Evolutionary conservation across 2,329 filamentous ascomycete species (phyloP), one percentile per base, ranked within the genome.

Genomic region (Colletotrichum chlorophyti): DNA sequence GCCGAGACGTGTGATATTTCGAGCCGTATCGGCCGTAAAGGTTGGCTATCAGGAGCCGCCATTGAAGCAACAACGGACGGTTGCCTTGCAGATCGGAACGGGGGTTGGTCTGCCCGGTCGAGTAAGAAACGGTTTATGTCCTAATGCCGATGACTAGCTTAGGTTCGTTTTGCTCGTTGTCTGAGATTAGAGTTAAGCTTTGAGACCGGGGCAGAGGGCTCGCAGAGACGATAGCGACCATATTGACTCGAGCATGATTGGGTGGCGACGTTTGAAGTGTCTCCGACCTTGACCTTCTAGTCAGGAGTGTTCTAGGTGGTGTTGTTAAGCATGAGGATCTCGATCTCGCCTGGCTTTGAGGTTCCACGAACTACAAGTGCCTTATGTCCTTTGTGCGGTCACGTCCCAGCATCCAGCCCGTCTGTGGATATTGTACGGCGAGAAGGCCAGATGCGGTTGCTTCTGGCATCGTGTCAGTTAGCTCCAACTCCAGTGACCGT

Each of bases 141-240:
- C 51, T 45, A 49, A 45, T 31, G 34, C 43, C 51, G 51, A 58
- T 34, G 26, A 35, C 35, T 24, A 41, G n/a, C n/a, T 26, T 17
- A 27, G 32, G 40, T 29, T 9, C n/a, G n/a, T n/a, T n/a, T 37
- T 37, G 50, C 27, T 11, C 29, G n/a, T n/a, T 53, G 42, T 47
- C 23, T 45, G 43, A 29, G 8, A 45, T 50, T 55, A 55, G 31
- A 55, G 51, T 55, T 59, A 53, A 46, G 40, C 48, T 53, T 34
- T 29, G 41, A 46, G 40, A 58, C 48, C 38, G 40, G 49, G 40
- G n/a, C 4, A 27, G 41, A 17, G 29, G 45, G 31, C 12, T 17
- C 38, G 31, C n/a, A n/a, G 32, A 24, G 40, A n/a, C 12, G 32
- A 26, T 27, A 24, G 26, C 53, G 11, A 24, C 45, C 40, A 45